Evolutionary conservation across 2,329 filamentous ascomycete species (phyloP), one percentile per base, ranked within the genome.

Genomic region (Scedosporium dehoogii): DNA sequence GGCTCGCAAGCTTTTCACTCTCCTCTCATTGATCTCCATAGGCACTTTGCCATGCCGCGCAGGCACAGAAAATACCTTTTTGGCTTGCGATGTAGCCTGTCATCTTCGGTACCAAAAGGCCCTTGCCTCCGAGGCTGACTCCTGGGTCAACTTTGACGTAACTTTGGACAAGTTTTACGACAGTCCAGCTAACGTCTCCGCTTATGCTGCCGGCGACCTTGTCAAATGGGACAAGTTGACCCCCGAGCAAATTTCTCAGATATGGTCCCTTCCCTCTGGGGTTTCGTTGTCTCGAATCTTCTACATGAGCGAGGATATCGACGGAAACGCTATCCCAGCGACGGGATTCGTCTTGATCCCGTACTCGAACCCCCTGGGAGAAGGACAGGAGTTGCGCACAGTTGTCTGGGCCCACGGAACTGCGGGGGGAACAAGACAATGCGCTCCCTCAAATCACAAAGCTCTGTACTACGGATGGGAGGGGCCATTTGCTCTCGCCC

Each of bases 341-440:
- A 64, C 59, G 3, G 66, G 63, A 14, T 68, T 60, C 27, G 62
- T 65, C 4, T 64, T 68, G 2, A 42, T 64, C 14, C 66, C 66
- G 1, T 66, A 27, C 33, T 38, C 60, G 1, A 62, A 64, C 6
- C 56, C 60, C 9, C 60, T 42, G 3, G 57, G 57, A 23, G 55
- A 58, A 14, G 63, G 64, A 42, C 29, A 62, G 25, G 29, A 16
- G 16, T 7, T 58, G 14, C 56, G 56, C 5, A 51, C 68, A 1
- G 6, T 69, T 3, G 69, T 66, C 9, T 70, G 69, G 69, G 63
- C 69, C 0, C 69, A 70, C 46, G 69, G 69, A 0, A 70, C 69
- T 1, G 66, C 68, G 7, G 69, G 69, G 1, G 42, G 62, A 25
- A 60, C 29, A 1, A 66, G 67, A 3, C 57, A 64, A 1, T 70